These are phyloP conservation scores for Pythium sukuiense DNA, from an alignment of 352 stramenopile species.

Conservation along the genomic window DNA sequence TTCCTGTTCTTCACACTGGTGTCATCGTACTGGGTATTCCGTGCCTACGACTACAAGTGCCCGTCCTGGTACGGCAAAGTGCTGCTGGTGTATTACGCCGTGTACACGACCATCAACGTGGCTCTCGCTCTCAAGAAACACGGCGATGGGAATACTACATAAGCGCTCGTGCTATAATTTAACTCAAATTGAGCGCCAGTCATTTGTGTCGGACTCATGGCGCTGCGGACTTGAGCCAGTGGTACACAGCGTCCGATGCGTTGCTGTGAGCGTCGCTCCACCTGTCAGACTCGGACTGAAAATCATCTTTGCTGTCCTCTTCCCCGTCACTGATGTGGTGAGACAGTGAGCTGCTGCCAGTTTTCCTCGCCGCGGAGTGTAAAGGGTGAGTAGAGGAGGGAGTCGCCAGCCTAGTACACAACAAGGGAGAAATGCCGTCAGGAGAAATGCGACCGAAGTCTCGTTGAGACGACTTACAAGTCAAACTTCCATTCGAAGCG, in stretches of 20 bases:
- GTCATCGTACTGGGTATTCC: conserved; percentile 55
- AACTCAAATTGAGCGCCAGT: not conserved
- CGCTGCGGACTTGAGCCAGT: conserved; percentile 56
- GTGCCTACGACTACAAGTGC: conserved; percentile 51
- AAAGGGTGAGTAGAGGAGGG: not conserved
- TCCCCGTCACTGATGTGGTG: not conserved
- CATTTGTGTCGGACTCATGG: conserved; percentile 16
- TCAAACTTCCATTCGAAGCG: conserved; percentile 70
- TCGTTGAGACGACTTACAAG: conserved; percentile 32
- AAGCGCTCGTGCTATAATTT: not conserved
- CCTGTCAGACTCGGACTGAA: conserved; percentile 6
- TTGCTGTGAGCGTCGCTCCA: conserved; percentile 41
- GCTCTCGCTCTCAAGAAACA: conserved; percentile 37
- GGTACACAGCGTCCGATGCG: conserved; percentile 52
- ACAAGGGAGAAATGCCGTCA: not conserved
- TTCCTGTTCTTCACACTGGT: conserved; percentile 67
- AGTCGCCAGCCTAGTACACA: conserved; percentile 7
- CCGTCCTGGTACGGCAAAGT: conserved; percentile 72
- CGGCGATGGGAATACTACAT: conserved; percentile 14
- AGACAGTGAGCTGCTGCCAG: not conserved
- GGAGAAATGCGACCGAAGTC: not conserved
- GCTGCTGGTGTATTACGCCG: conserved; percentile 62
- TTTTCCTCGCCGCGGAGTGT: not conserved
- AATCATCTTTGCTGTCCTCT: conserved; percentile 16
- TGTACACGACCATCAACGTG: conserved; percentile 78